Conservation (phyloP, 192 early-diverging fungal genomes). For the Backusella psychrophila region DNA sequence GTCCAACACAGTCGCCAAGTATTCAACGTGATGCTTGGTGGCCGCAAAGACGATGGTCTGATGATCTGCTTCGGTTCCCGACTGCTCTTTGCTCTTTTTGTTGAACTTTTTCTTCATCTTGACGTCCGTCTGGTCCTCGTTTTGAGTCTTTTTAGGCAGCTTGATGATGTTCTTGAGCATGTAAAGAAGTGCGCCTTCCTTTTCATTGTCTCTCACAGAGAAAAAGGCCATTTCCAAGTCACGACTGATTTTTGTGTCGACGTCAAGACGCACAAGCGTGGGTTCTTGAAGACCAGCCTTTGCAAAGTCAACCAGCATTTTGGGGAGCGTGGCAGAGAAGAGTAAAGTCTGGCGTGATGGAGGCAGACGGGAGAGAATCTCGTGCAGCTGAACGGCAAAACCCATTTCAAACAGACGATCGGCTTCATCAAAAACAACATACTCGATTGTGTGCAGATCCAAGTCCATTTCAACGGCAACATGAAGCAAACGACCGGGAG, state of each 20-base stretch:
- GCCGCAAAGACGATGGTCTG: slow-evolving; percentile 94
- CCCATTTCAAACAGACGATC: slow-evolving; percentile 98
- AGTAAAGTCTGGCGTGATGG: slow-evolving; percentile 85
- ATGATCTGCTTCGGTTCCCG: slow-evolving; percentile 34
- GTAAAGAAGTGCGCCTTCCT: slow-evolving; percentile 88
- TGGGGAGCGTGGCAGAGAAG: slow-evolving; percentile 96
- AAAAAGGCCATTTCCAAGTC: slow-evolving; percentile 97
- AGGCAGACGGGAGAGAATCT: slow-evolving; percentile 85
- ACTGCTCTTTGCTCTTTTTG: slow-evolving; percentile 30
- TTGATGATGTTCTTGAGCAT: slow-evolving; percentile 78
- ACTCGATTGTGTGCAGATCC: slow-evolving; percentile 86
- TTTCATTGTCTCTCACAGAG: slow-evolving; percentile 78
- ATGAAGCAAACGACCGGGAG: slow-evolving; percentile 82
- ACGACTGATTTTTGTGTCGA: slow-evolving; percentile 90
- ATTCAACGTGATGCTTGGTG: slow-evolving; percentile 99
- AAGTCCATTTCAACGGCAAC: slow-evolving; percentile 89
- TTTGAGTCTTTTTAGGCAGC: slow-evolving; percentile 51
- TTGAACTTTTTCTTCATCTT: slow-evolving; percentile 43
- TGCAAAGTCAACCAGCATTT: slow-evolving; percentile 93
- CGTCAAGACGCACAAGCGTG: slow-evolving; percentile 89
- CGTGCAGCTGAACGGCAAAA: slow-evolving; percentile 92
- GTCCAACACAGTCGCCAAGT: slow-evolving; percentile 72
- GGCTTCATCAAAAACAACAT: slow-evolving; percentile 99
- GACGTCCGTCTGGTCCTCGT: slow-evolving; percentile 27
- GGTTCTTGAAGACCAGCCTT: slow-evolving; percentile 95